phyloP scores from a whole-genome alignment of 805 yeast species.

The Sporopachydermia quercuum region DNA sequence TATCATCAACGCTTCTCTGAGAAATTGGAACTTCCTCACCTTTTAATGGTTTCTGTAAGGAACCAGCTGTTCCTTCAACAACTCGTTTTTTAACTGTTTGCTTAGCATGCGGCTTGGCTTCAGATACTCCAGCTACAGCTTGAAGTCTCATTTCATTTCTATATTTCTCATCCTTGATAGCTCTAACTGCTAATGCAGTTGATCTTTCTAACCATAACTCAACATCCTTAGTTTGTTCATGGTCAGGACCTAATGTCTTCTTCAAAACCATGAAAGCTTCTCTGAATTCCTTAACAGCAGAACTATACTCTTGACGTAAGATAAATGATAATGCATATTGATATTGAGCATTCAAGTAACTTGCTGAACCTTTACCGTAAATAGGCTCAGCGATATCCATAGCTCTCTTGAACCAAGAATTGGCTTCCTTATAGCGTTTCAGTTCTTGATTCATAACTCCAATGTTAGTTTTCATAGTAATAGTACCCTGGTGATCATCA shows the following conservation, averaged over 20 bases:
- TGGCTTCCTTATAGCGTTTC: constrained; percentile 32
- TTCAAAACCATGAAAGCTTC: constrained; percentile 44
- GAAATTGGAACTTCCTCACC: constrained; percentile 23
- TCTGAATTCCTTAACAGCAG: constrained; percentile 40
- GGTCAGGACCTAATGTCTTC: constrained; percentile 48
- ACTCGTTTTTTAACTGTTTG: constrained; percentile 12
- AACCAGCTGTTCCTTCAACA: constrained; percentile 7
- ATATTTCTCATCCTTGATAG: constrained; percentile 28
- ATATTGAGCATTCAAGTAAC: constrained; percentile 51
- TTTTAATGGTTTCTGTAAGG: constrained; percentile 7
- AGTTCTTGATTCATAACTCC: constrained; percentile 43
- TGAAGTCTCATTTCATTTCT: constrained; percentile 11
- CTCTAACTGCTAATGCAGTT: constrained; percentile 29
- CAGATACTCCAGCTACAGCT: constrained; percentile 7
- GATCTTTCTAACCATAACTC: constrained; percentile 49
- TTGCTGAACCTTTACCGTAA: constrained; percentile 45
- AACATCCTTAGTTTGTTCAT: constrained; percentile 52
- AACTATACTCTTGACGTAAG: constrained; percentile 32
- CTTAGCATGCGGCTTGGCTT: constrained; percentile 16
- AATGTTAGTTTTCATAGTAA: constrained; percentile 47
- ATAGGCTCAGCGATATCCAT: constrained; percentile 32
- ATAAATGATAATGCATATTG: constrained; percentile 54
- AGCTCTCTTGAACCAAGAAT: constrained; percentile 37
- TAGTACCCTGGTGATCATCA: constrained; percentile 51
- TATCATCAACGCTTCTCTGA: constrained; percentile 48